These are phyloP conservation scores for Crithidia thermophila DNA, from an alignment of 208 protist genomes.

Conservation along the genomic window DNA sequence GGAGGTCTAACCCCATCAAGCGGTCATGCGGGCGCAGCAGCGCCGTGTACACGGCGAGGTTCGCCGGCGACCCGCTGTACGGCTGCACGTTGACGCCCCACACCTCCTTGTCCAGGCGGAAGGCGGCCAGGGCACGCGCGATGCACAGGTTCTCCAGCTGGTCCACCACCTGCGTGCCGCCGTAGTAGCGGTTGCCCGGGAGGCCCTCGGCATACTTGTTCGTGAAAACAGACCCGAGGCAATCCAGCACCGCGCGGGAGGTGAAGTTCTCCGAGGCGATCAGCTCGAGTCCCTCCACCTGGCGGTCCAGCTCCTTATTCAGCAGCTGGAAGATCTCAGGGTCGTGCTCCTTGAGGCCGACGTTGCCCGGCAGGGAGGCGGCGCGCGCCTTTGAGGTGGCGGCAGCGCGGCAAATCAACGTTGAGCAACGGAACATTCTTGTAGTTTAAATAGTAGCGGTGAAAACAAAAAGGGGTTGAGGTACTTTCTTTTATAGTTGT, in stretches of 20 bases:
- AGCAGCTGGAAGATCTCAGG: constrained; percentile 81
- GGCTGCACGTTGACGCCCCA: constrained; percentile 99
- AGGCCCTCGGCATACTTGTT: constrained; percentile 99
- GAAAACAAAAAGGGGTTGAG: too few species aligned
- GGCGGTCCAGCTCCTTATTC: constrained; percentile 82
- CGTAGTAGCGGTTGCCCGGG: constrained; percentile 97
- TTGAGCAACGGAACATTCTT: constrained; percentile 23
- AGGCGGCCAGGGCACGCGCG: constrained; percentile 94
- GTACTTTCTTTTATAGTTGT: too few species aligned
- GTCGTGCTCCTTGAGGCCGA: constrained; percentile 58
- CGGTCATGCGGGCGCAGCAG: constrained; percentile 97
- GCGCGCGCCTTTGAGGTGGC: constrained; percentile 5
- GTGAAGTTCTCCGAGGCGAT: constrained; percentile 99
- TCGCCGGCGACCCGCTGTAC: constrained; percentile 98
- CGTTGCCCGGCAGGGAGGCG: constrained; percentile 29
- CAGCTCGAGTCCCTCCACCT: constrained; percentile 88
- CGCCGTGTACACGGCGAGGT: constrained; percentile 98
- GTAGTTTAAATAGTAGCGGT: neutral
- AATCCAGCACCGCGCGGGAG: constrained; percentile 97
- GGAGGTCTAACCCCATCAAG: constrained; percentile 97
- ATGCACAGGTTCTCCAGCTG: constrained; percentile 95
- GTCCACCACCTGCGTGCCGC: constrained; percentile 98
- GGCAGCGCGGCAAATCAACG: constrained; percentile 17
- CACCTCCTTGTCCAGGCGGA: constrained; percentile 88
- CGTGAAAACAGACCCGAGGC: constrained; percentile 96